These are phyloP conservation scores for Akanthomyces uredinophilus DNA, from an alignment of 2,329 filamentous ascomycete species.

Conservation along the genomic window DNA sequence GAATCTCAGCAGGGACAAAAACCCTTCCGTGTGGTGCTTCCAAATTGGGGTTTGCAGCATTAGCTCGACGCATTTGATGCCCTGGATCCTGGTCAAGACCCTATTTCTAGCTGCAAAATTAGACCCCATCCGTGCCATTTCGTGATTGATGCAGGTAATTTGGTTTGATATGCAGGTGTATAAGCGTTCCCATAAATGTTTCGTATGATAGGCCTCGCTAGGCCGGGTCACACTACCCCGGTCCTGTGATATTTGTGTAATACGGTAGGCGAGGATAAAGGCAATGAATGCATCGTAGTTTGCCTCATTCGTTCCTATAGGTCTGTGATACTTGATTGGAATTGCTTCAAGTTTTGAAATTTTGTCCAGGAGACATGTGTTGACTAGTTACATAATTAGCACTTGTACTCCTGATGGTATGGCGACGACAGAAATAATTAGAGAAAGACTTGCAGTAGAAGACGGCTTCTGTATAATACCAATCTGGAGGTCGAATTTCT, in stretches of 20 bases:
- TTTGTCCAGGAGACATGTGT: background rate
- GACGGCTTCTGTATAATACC: background rate
- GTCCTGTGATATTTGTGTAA: background rate
- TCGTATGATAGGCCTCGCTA: background rate
- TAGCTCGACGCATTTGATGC: constrained; percentile 1
- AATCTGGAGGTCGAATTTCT: background rate
- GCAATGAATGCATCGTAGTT: background rate
- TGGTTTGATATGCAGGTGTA: constrained; percentile 4
- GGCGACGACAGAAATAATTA: background rate
- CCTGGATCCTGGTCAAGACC: background rate
- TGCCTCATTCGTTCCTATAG: background rate
- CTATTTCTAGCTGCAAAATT: background rate
- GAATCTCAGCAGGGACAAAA: background rate
- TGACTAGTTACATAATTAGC: background rate
- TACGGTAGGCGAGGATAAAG: constrained; percentile 1
- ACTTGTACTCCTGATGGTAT: background rate
- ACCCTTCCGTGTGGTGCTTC: background rate
- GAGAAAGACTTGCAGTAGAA: background rate
- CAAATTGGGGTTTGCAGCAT: background rate
- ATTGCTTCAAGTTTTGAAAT: background rate
- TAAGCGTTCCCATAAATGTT: background rate
- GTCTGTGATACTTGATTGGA: background rate
- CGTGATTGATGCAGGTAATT: background rate
- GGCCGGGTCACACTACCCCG: background rate
- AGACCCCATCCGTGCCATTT: background rate